Evolutionary conservation across 257 asterid genomes (phyloP).

Genomic region (Forsythia suspensa): DNA sequence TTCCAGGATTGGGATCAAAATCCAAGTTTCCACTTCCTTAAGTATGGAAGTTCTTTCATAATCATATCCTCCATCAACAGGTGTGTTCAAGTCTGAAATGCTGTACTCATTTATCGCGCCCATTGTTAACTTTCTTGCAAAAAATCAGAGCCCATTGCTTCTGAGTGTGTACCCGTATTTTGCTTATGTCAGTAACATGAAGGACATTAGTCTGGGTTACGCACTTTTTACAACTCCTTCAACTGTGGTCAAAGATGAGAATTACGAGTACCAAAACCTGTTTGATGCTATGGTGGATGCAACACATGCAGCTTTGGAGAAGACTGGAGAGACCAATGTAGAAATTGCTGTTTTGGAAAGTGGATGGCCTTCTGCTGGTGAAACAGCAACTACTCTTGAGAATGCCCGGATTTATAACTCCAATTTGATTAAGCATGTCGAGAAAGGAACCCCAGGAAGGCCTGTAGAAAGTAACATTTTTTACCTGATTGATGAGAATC

Average conservation of each 20-base stretch:
- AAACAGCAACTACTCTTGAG: slow-evolving; percentile 8
- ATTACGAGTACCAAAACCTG: slow-evolving; percentile 29
- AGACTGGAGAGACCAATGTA: slow-evolving; percentile 25
- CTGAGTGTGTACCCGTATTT: slow-evolving; percentile 39
- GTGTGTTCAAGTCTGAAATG: slow-evolving; percentile 8
- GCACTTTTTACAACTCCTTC: slow-evolving; percentile 21
- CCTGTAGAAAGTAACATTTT: slow-evolving; percentile 11
- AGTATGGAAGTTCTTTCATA: slow-evolving; percentile 14
- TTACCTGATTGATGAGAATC: slow-evolving; percentile 23
- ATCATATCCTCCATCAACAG: slow-evolving; percentile 35
- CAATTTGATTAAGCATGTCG: slow-evolving; percentile 26
- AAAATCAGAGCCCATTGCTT: slow-evolving; percentile 28
- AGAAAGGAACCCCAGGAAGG: slow-evolving; percentile 13
- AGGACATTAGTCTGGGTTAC: slow-evolving; percentile 11
- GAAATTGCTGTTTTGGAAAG: slow-evolving; percentile 36
- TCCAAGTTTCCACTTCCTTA: slow-evolving; percentile 40
- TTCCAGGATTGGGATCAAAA: slow-evolving; percentile 7
- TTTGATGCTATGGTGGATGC: slow-evolving; percentile 44
- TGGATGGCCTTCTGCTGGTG: slow-evolving; percentile 47
- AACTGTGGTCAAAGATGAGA: slow-evolving; percentile 20
- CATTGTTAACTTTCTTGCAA: slow-evolving; percentile 20
- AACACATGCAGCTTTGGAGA: slow-evolving; percentile 31
- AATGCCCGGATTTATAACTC: slow-evolving; percentile 16
- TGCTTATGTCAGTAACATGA: not conserved
- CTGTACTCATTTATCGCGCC: slow-evolving; percentile 13